A percentile compares a stretch with the other conserved stretches of the same genome.
These are phyloP conservation scores for Sedum album DNA, from an alignment of 164 flowering plant species.

Conservation along the genomic window DNA sequence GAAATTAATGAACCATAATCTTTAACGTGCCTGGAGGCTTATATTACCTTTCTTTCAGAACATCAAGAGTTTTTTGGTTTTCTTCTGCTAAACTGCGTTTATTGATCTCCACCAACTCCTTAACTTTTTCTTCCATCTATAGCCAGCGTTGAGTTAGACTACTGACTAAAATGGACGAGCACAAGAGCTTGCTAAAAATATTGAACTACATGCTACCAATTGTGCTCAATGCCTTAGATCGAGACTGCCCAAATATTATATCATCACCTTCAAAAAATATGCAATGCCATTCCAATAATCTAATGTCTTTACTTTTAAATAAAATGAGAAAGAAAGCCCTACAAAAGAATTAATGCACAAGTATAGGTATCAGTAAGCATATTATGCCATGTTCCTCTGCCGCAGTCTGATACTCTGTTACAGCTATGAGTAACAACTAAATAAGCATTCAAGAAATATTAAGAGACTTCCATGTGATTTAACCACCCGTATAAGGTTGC, in stretches of 20 bases:
- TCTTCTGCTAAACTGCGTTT: slow-evolving; percentile 97
- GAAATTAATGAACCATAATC: not conserved
- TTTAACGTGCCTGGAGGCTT: not conserved
- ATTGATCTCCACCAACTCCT: slow-evolving; percentile 94
- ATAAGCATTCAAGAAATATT: not conserved
- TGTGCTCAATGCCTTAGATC: not conserved
- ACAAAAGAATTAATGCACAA: not conserved
- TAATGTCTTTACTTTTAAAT: not conserved
- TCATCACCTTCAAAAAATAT: not conserved
- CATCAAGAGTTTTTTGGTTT: slow-evolving; percentile 90
- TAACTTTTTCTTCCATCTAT: slow-evolving; percentile 98
- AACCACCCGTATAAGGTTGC: not conserved
- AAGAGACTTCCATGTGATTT: not conserved
- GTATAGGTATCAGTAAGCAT: not conserved
- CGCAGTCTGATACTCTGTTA: not conserved
- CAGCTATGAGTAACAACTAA: not conserved
- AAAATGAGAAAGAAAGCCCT: not conserved
- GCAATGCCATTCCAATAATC: not conserved
- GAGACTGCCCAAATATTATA: not conserved
- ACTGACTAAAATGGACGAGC: not conserved
- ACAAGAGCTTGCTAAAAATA: not conserved
- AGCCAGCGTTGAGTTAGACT: not conserved
- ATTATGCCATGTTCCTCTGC: not conserved
- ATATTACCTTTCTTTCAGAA: slow-evolving; percentile 76
- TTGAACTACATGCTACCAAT: not conserved